These are phyloP conservation scores for Candida odintsovae DNA, from an alignment of 805 yeast genomes.

Conservation along the genomic window DNA sequence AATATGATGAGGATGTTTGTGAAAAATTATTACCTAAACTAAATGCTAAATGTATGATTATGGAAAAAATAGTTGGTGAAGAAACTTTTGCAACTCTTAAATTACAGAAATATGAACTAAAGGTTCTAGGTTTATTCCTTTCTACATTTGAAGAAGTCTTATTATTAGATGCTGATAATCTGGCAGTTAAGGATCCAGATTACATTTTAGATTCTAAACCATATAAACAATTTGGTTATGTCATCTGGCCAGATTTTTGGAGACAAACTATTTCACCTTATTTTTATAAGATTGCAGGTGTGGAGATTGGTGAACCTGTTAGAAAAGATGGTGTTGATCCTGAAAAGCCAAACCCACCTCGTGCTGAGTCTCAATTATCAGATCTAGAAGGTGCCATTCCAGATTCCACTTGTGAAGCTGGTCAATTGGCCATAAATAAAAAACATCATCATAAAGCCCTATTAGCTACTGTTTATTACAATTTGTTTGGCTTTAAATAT, in stretches of 20 bases:
- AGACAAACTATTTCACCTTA: conserved; percentile 60
- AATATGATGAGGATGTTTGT: conserved; percentile 41
- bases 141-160: conserved; percentile 41
- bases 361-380: conserved; percentile 36
- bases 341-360: conserved; percentile 40
- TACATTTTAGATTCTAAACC: conserved; percentile 40
- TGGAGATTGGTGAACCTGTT: conserved; percentile 34
- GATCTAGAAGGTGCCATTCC: conserved; percentile 62
- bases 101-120: conserved; percentile 22
- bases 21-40: conserved; percentile 32
- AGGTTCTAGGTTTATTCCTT: conserved; percentile 36
- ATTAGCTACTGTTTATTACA: conserved; percentile 58
- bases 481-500: conserved; percentile 58
- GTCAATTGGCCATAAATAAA: conserved; percentile 62
- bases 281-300: conserved; percentile 46
- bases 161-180: conserved; percentile 42
- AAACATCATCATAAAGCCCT: conserved; percentile 51
- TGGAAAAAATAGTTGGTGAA: conserved; percentile 31
- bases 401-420: conserved; percentile 69
- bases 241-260: conserved; percentile 73
- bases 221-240: conserved; percentile 38
- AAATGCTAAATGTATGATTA: conserved; percentile 37
- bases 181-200: conserved; percentile 41
- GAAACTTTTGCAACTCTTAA: conserved; percentile 15
- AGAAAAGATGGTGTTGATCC: conserved; percentile 30